Evolutionary conservation across 169 alveolate genomes (phyloP).

Genomic region (Cryptosporidium parvum): DNA sequence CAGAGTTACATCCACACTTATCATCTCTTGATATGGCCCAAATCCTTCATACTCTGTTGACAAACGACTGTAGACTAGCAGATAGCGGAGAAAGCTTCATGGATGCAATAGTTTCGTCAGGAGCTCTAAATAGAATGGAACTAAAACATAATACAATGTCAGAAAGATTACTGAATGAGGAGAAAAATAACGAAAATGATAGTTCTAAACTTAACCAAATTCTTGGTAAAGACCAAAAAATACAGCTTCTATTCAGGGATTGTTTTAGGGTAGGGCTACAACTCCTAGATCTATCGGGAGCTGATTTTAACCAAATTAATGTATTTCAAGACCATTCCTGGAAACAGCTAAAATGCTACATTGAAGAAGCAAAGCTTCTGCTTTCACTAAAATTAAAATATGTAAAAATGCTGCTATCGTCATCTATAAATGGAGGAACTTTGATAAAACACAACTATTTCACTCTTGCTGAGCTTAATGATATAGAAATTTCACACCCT

Average conservation of each 20-base stretch:
- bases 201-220: neutral
- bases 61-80: constrained; percentile 29
- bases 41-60: constrained; percentile 43
- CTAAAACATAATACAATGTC: neutral
- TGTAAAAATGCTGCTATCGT: constrained; percentile 56
- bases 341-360: constrained; percentile 45
- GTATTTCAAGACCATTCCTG: constrained; percentile 10
- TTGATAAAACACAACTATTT: constrained; percentile 64
- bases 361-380: constrained; percentile 52
- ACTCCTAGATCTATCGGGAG: constrained; percentile 31
- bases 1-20: constrained; percentile 47
- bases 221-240: constrained; percentile 42
- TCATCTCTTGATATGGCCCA: constrained; percentile 70
- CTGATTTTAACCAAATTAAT: neutral
- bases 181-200: neutral
- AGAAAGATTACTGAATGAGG: neutral
- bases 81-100: constrained; percentile 30
- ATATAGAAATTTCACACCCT: constrained; percentile 63
- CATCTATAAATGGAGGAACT: constrained; percentile 18
- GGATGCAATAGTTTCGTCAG: constrained; percentile 49
- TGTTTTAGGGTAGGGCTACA: constrained; percentile 60
- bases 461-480: constrained; percentile 46
- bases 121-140: constrained; percentile 12
- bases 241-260: constrained; percentile 51
- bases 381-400: constrained; percentile 31